phyloP scores from a whole-genome alignment of 495 filamentous ascomycete genomes.

The Apiosordaria backusii region DNA sequence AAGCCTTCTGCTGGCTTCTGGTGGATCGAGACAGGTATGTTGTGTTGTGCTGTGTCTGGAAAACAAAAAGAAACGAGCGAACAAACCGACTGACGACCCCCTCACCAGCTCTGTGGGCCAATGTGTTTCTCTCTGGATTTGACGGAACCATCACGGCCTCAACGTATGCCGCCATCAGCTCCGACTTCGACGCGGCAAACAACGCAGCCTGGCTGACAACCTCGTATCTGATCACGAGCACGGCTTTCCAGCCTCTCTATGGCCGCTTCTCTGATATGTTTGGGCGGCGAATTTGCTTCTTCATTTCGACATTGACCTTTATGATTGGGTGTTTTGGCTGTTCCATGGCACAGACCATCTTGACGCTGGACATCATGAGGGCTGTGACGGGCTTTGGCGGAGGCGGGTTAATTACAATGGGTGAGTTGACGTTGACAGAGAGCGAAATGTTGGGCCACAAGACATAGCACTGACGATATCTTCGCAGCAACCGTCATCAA shows the following conservation, averaged over 20 bases:
- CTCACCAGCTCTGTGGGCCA: conserved; percentile 55
- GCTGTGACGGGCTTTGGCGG: conserved; percentile 56
- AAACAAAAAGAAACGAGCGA: background rate
- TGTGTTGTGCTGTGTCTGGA: too few species aligned
- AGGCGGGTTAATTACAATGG: conserved; percentile 60
- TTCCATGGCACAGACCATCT: conserved; percentile 41
- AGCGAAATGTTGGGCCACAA: background rate
- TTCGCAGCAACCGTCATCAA: conserved; percentile 60
- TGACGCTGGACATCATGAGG: conserved; percentile 43
- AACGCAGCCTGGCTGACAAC: conserved; percentile 66
- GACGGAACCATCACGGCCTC: conserved; percentile 64
- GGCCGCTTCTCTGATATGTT: conserved; percentile 52
- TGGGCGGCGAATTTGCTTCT: conserved; percentile 51
- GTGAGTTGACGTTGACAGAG: conserved; percentile 33
- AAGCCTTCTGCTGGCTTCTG: conserved; percentile 33
- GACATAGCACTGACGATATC: conserved; percentile 11
- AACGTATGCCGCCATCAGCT: conserved; percentile 63
- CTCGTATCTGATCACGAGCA: conserved; percentile 69
- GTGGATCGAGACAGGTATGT: conserved; percentile 39
- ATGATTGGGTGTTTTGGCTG: conserved; percentile 47
- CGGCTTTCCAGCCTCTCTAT: conserved; percentile 55
- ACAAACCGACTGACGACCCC: background rate
- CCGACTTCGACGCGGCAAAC: conserved; percentile 50
- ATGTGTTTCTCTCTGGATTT: conserved; percentile 62
- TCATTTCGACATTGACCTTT: conserved; percentile 47